phyloP scores from a whole-genome alignment of 2,329 filamentous ascomycete species.

The Orbilia brochopaga region DNA sequence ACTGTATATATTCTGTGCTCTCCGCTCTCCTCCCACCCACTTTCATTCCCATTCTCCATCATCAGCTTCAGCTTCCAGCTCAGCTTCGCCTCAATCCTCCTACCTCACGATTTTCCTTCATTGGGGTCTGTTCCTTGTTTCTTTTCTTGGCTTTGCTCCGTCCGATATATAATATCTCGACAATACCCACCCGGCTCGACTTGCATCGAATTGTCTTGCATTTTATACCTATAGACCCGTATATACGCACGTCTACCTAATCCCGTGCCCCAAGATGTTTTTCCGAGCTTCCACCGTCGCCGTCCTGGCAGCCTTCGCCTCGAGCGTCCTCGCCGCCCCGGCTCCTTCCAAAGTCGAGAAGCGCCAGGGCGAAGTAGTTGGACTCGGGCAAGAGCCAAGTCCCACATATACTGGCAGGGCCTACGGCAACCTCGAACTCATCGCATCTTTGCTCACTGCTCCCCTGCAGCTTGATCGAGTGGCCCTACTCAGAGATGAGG shows the following conservation, averaged over 20 bases:
- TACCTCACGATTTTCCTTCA: conserved; percentile 49
- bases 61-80: conserved; percentile 39
- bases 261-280: conserved; percentile 29
- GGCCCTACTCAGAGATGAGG: conserved; percentile 57
- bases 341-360: conserved; percentile 35
- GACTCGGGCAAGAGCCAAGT: conserved; percentile 14
- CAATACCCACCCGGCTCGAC: neutral
- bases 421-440: conserved; percentile 43
- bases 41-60: conserved; percentile 26
- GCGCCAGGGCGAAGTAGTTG: conserved; percentile 13
- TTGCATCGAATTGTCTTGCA: neutral
- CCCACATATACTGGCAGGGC: conserved; percentile 43
- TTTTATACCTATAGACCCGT: conserved; percentile 1
- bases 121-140: conserved; percentile 36
- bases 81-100: conserved; percentile 28
- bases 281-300: conserved; percentile 37
- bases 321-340: conserved; percentile 41
- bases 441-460: conserved; percentile 35
- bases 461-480: conserved; percentile 40
- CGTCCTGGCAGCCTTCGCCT: conserved; percentile 37
- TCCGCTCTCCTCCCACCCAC: conserved; percentile 30
- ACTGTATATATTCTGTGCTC: conserved; percentile 48
- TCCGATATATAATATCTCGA: conserved; percentile 18
- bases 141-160: conserved; percentile 8
- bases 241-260: conserved; percentile 9